Conservation (phyloP, 352 stramenopile species). For the Globisporangium radiosum region DNA sequence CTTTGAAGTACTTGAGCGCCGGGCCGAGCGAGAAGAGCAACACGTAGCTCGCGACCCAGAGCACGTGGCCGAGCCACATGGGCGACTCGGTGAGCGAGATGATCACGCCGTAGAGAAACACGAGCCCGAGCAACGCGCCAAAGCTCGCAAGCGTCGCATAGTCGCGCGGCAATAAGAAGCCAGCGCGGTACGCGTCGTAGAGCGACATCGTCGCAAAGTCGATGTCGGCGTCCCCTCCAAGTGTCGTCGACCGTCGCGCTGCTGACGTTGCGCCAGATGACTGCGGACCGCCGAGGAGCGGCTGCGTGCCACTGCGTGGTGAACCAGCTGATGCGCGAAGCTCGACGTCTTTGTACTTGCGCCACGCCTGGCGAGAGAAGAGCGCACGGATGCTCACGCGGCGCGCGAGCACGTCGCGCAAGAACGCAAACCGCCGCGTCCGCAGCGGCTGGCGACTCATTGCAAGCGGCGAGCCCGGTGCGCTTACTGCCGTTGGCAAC, state of each 20-base stretch:
- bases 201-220: slow-evolving; percentile 71
- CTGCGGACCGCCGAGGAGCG: slow-evolving; percentile 10
- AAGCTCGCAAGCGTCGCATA: slow-evolving; percentile 71
- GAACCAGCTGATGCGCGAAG: slow-evolving; percentile 13
- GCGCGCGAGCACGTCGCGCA: slow-evolving; percentile 29
- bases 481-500: background rate
- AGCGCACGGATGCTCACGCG: slow-evolving; percentile 25
- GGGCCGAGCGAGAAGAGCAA: slow-evolving; percentile 64
- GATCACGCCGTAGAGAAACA: slow-evolving; percentile 66
- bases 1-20: slow-evolving; percentile 78
- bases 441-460: slow-evolving; percentile 10
- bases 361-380: slow-evolving; percentile 44
- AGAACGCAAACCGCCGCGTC: slow-evolving; percentile 23
- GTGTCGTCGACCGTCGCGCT: slow-evolving; percentile 9
- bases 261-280: background rate
- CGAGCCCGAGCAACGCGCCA: slow-evolving; percentile 31
- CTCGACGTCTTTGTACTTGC: slow-evolving; percentile 48
- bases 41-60: slow-evolving; percentile 62
- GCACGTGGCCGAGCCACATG: slow-evolving; percentile 58
- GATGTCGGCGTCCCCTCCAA: slow-evolving; percentile 20
- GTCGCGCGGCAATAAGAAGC: slow-evolving; percentile 66
- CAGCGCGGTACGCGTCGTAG: slow-evolving; percentile 63
- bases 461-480: slow-evolving; percentile 7
- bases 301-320: slow-evolving; percentile 8
- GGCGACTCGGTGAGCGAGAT: slow-evolving; percentile 61